Conservation (phyloP, 2,329 filamentous ascomycete genomes). For the Beauveria australis region DNA sequence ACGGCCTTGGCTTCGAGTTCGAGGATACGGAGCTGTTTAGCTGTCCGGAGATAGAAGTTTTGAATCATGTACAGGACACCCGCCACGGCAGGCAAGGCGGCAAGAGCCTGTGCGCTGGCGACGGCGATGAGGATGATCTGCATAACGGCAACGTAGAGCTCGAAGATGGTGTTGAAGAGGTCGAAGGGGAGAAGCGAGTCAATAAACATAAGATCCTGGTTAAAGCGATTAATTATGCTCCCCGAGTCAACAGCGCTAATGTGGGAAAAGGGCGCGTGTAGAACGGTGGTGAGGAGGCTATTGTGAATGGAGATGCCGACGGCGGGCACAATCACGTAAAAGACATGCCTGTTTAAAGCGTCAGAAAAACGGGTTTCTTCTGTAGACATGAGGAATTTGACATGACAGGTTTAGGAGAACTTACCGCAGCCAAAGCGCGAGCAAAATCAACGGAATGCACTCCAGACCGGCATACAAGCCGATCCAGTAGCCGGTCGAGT, state of each 20-base stretch:
- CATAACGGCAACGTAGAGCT: background rate
- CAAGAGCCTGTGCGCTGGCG: background rate
- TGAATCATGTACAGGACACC: background rate
- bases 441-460: background rate
- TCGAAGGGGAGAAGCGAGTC: background rate
- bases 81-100: background rate
- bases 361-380: background rate
- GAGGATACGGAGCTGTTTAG: background rate
- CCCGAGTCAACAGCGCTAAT: background rate
- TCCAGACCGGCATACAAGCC: background rate
- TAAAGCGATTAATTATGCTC: slow-evolving; percentile 1
- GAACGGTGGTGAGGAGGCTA: background rate
- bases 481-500: background rate
- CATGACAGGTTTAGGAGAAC: background rate
- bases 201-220: slow-evolving; percentile 2
- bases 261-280: background rate
- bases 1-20: slow-evolving; percentile 1
- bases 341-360: background rate
- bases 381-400: too few species aligned
- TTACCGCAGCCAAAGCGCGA: background rate
- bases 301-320: background rate
- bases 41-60: background rate
- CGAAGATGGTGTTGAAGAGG: background rate
- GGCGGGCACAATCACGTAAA: background rate
- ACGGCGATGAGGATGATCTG: background rate